Evolutionary conservation across 2,329 filamentous ascomycete genomes (phyloP), one percentile per base, ranked within the genome.

Genomic region (Cordyceps sp.): DNA sequence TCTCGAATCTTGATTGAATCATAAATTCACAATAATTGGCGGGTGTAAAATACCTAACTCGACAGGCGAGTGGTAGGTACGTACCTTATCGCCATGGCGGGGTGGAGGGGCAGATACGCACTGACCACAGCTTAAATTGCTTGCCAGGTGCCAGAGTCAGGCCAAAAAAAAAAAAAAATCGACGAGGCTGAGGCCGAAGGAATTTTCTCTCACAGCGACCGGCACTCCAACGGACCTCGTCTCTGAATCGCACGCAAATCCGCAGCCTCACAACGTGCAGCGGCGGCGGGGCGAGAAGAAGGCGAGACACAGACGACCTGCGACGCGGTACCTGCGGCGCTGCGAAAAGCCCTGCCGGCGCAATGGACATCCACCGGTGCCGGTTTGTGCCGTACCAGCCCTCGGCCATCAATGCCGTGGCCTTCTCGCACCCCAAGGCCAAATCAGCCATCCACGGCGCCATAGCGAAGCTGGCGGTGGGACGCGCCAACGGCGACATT

Each of bases 361-460:
- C 36, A 36, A 94, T 96, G 88, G 88, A 96, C 59, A 78, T 98
- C 52, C 90, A 98, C 63, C 83, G 90, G 47, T 93, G 86, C 51
- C 83, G 90, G 50, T 98, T 98, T 59, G 80, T 98, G 44, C 81
- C 82, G 26, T 96, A 82, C 57, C 84, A 85, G 41, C 79, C 84
- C 7, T 84, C 84, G 37, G 78, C 85, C 36, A 94, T 98, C 57
- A 96, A 93, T 58, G 78, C 84, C 40, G 72, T 96, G 50, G 84
- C 88, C 42, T 96, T 98, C 55, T 93, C 90, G 6, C 82, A 93
- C 52, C 65, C 79, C 15, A 61, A 55, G 37, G 40, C 58, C 32
- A 55, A 56, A 42, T 58, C 64, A 37, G 54, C 58, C 40, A 59
- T 49, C 53, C 51, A 62, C 51, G 44, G 66, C 56, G 45, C 64